phyloP scores from a whole-genome alignment of 2,329 filamentous ascomycete species.

The Parasarocladium wereldwijsianum region DNA sequence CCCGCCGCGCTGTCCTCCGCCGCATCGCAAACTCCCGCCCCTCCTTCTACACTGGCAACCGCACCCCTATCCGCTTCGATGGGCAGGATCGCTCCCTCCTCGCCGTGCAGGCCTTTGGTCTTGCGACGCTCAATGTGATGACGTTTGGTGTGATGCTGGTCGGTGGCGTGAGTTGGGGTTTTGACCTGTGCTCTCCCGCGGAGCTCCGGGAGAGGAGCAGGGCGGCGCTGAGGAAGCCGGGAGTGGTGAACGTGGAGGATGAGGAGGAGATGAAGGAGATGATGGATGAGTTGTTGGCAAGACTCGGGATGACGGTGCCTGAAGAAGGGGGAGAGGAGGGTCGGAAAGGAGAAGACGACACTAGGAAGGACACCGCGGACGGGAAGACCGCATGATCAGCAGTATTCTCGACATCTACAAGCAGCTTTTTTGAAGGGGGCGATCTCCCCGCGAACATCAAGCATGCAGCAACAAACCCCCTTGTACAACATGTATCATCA shows the following conservation, averaged over 20 bases:
- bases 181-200: conserved; percentile 58
- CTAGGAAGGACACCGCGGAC: too few relatives aligned
- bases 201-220: conserved; percentile 45
- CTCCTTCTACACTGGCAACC: conserved; percentile 56
- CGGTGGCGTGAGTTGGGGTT: conserved; percentile 61
- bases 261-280: conserved; percentile 49
- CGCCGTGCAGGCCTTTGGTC: conserved; percentile 66
- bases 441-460: too few relatives aligned
- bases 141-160: conserved; percentile 60
- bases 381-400: too few relatives aligned
- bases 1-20: conserved; percentile 53
- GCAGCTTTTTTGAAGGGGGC: too few relatives aligned
- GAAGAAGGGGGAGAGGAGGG: conserved; percentile 8
- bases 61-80: conserved; percentile 11
- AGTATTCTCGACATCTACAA: too few relatives aligned
- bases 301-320: conserved; percentile 19
- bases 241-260: conserved; percentile 13
- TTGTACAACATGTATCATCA: too few relatives aligned
- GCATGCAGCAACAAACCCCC: too few relatives aligned
- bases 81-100: conserved; percentile 34
- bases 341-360: too few relatives aligned
- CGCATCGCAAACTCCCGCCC: conserved; percentile 49
- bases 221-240: conserved; percentile 21
- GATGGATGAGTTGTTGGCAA: conserved; percentile 44
- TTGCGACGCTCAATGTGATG: conserved; percentile 76